A percentile compares a stretch with the other conserved stretches of the same genome.
Conservation (phyloP, 441 rosid genomes). For the Eruca vesicaria region DNA sequence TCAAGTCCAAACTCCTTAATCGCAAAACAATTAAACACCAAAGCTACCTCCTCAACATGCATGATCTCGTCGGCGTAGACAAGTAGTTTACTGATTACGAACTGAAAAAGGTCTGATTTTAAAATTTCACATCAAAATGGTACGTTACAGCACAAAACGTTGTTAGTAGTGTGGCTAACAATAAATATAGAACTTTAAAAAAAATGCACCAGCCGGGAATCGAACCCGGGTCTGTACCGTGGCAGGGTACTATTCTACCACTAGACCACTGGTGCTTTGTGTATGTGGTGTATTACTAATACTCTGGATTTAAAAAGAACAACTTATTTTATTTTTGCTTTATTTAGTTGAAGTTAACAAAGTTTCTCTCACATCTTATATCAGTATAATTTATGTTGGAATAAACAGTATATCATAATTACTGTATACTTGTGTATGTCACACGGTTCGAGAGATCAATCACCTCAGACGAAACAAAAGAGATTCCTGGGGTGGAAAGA, state of each 20-base stretch:
- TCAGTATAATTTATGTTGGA: background rate
- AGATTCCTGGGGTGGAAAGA: constrained; percentile 12
- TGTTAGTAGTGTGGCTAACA: no score
- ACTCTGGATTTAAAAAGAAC: no score
- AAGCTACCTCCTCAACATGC: no score
- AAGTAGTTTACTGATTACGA: background rate
- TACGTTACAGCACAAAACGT: no score
- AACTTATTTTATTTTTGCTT: no score
- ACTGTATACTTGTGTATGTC: background rate
- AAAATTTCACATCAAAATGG: constrained; percentile 15
- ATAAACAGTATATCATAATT: no score
- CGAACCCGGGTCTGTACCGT: constrained; percentile 99
- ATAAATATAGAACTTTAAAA: background rate
- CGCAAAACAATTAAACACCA: constrained; percentile 18
- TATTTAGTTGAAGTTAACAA: background rate
- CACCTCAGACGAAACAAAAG: constrained; percentile 19
- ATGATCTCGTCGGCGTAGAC: background rate
- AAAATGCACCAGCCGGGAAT: constrained; percentile 46
- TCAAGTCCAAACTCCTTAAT: constrained; percentile 9
- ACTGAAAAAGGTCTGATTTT: background rate
- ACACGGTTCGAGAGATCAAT: constrained; percentile 22
- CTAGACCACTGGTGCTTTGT: constrained; percentile 60
- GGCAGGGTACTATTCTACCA: constrained; percentile 99
- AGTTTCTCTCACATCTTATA: background rate
- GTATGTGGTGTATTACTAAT: no score